Evolutionary conservation across 768 basidiomycete species (phyloP).

Genomic region (Baorangia bicolor): DNA sequence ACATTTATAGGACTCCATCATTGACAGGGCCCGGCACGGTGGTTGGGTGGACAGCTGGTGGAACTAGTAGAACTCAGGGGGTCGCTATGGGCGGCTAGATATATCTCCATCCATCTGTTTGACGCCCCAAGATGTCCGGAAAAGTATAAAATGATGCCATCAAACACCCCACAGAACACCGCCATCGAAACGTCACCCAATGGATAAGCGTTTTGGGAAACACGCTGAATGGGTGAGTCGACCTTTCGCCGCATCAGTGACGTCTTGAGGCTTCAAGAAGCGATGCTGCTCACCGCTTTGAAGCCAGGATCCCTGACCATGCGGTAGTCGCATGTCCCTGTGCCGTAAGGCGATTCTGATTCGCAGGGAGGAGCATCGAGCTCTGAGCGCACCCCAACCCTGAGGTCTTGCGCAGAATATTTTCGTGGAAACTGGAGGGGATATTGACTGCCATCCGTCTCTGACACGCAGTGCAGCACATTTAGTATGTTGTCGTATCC

Average conservation of each 20-base stretch:
- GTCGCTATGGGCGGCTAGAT: slow-evolving; percentile 18
- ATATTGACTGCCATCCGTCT: slow-evolving; percentile 14
- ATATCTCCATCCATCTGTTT: background rate
- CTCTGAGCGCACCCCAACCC: slow-evolving; percentile 12
- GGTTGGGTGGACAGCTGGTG: background rate
- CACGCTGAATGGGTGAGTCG: slow-evolving; percentile 20
- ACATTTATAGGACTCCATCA: slow-evolving; percentile 21
- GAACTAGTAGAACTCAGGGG: background rate
- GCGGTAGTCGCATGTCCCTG: slow-evolving; percentile 9
- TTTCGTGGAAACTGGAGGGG: background rate
- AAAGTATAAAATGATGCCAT: slow-evolving; percentile 1
- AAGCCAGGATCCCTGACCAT: slow-evolving; percentile 14
- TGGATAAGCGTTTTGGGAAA: slow-evolving; percentile 3
- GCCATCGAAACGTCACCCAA: slow-evolving; percentile 13
- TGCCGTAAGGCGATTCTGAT: slow-evolving; percentile 1
- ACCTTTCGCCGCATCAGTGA: slow-evolving; percentile 4
- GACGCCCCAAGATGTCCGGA: background rate
- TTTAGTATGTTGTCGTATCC: slow-evolving; percentile 5
- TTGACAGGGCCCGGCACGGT: background rate
- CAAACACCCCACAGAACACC: background rate
- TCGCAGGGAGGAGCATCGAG: background rate
- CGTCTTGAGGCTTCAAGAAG: slow-evolving; percentile 11
- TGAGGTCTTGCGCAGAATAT: slow-evolving; percentile 4
- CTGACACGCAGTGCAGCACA: slow-evolving; percentile 12
- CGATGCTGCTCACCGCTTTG: background rate